A percentile compares a stretch with the other conserved stretches of the same genome.
Conservation (phyloP, 1,139 yeast species). For the Spencermartinsiella ligniputridi region DNA sequence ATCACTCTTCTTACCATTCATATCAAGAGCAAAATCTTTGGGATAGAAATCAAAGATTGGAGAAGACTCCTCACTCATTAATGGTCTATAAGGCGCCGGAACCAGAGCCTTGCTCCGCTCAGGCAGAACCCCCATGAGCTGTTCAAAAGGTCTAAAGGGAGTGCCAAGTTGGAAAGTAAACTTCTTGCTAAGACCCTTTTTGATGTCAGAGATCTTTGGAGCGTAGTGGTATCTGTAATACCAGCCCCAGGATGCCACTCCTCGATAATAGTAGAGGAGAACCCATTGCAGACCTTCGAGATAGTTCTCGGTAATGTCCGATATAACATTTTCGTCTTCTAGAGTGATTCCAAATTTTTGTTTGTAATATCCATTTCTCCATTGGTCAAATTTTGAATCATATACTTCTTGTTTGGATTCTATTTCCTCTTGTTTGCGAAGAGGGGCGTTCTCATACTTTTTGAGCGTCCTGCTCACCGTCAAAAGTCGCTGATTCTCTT, state of each 20-base stretch:
- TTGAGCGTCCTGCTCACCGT: conserved; percentile 36
- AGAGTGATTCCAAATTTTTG: conserved; percentile 69
- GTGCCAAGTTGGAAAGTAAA: conserved; percentile 62
- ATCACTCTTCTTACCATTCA: conserved; percentile 90
- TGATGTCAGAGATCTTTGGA: conserved; percentile 85
- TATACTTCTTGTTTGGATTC: conserved; percentile 63
- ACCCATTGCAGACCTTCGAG: conserved; percentile 97
- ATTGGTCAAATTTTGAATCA: conserved; percentile 64
- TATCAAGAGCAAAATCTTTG: conserved; percentile 77
- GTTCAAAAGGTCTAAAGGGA: conserved; percentile 93
- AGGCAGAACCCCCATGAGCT: conserved; percentile 96
- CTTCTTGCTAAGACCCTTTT: conserved; percentile 53
- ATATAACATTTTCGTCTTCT: conserved; percentile 47
- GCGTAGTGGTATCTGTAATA: conserved; percentile 83
- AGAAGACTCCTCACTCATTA: conserved; percentile 86
- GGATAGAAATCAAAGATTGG: conserved; percentile 93
- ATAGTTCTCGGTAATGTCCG: conserved; percentile 58
- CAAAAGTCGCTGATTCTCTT: conserved; percentile 28
- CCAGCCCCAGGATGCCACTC: conserved; percentile 96
- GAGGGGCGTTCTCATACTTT: conserved; percentile 67
- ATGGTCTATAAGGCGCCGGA: conserved; percentile 70
- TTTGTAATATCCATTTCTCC: conserved; percentile 82
- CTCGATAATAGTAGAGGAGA: conserved; percentile 79
- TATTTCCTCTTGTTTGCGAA: conserved; percentile 59
- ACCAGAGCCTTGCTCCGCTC: conserved; percentile 80